phyloP scores from a whole-genome alignment of 176 grass and related monocot species.

The Aegilops tauschii region DNA sequence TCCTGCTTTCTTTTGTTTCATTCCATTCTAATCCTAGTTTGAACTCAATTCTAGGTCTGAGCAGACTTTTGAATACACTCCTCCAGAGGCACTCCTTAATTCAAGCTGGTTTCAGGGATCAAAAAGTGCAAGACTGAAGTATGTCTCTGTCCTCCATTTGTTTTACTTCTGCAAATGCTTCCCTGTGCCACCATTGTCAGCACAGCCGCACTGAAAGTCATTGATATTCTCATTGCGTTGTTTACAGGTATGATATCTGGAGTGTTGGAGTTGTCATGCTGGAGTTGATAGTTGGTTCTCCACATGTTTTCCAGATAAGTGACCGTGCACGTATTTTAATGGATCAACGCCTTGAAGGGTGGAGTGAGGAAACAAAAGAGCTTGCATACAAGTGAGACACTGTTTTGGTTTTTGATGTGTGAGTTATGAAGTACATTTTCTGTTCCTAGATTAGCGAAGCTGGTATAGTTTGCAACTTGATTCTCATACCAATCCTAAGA shows the following conservation, averaged over 20 bases:
- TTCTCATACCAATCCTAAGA: slow-evolving; percentile 24
- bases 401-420: slow-evolving; percentile 12
- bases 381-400: slow-evolving; percentile 91
- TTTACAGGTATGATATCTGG: slow-evolving; percentile 95
- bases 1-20: slow-evolving; percentile 8
- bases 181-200: not conserved
- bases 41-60: slow-evolving; percentile 62
- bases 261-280: slow-evolving; percentile 97
- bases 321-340: slow-evolving; percentile 69
- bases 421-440: slow-evolving; percentile 16
- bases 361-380: slow-evolving; percentile 89
- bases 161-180: slow-evolving; percentile 19
- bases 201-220: slow-evolving; percentile 21
- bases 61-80: slow-evolving; percentile 94
- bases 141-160: slow-evolving; percentile 29
- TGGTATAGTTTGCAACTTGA: slow-evolving; percentile 4
- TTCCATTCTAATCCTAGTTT: slow-evolving; percentile 2
- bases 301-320: slow-evolving; percentile 91
- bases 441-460: slow-evolving; percentile 22
- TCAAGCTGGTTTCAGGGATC: slow-evolving; percentile 87
- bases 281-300: slow-evolving; percentile 92
- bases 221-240: not conserved
- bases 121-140: slow-evolving; percentile 79
- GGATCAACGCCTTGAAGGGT: slow-evolving; percentile 84
- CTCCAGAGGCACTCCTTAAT: slow-evolving; percentile 91